Evolutionary conservation across 768 basidiomycete genomes (phyloP), one percentile per base, ranked within the genome.

Genomic region (Pleurotus tuber-regium): DNA sequence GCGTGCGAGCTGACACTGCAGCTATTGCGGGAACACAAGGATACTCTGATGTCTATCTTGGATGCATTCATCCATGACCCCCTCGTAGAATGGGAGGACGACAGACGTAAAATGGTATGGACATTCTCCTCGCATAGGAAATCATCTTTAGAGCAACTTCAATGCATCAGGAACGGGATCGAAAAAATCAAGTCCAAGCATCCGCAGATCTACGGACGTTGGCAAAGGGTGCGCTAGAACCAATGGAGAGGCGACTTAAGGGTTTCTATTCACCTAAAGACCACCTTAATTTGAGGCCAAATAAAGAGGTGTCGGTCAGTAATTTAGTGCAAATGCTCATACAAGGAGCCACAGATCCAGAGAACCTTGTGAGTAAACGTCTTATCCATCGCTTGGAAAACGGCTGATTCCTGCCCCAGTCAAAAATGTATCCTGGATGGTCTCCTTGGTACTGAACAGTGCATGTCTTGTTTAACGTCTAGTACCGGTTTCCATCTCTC

Each of bases 31-130:
- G 83, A 87, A 56, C 94, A 98, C 75, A 89, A 86, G 66, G 94
- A 98, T 63, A 87, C 86, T 35, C 73, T 99, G 50, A 93, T 94
- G 87, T 95, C 86, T 64, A 92, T 98, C 0, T 79, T 99, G 31
- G 96, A 98, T 62, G 92, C 97, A 1, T 98, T 98, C 65, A 83
- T 95, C 25, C 96, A 98, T 59, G 97, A 99, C 66, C 97, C 97
- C 1, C 78, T 99, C 2, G 87, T 95, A 26, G 96, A 98, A 66
- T 98, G 94, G 92, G 88, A 92, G 54, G 86, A 92, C 36, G 84
- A 89, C 64, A 84, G 83, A 55, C 78, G 84, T 11, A 86, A 81
- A 61, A 68, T 82, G 64, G 82, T 85, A 54, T 21, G 74, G 55
- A 11, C 14, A 19, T 35, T 19, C 24, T 36, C 24, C 21, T 38